A percentile compares a stretch with the other conserved stretches of the same genome.
These are phyloP conservation scores for Ustilago hordei DNA, from an alignment of 1,284 basidiomycete genomes.

Conservation along the genomic window DNA sequence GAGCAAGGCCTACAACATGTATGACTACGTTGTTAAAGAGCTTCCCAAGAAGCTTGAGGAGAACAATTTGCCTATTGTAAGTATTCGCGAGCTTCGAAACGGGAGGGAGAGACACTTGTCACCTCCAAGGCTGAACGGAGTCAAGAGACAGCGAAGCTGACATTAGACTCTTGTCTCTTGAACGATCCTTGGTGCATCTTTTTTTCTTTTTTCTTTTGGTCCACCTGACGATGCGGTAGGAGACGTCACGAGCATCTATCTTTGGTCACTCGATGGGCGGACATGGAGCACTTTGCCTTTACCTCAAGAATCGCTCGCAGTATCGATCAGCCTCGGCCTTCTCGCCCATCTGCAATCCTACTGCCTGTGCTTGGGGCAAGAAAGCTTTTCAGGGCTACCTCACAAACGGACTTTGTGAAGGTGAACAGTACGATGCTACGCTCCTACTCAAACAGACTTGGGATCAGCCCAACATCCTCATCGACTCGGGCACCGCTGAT, in stretches of 20 bases:
- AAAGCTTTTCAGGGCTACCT: constrained; percentile 95
- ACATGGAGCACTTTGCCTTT: constrained; percentile 91
- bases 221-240: constrained; percentile 4
- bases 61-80: constrained; percentile 52
- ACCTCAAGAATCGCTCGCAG: constrained; percentile 77
- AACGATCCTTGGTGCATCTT: background rate
- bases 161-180: background rate
- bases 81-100: constrained; percentile 12
- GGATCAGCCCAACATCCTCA: constrained; percentile 71
- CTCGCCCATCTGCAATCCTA: constrained; percentile 90
- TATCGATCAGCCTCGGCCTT: constrained; percentile 94
- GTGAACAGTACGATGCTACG: constrained; percentile 85
- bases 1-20: constrained; percentile 65
- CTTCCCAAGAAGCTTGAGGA: constrained; percentile 48
- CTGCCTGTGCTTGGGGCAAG: constrained; percentile 87
- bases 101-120: background rate
- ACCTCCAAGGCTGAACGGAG: background rate
- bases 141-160: background rate
- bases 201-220: too few species aligned
- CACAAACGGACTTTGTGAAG: constrained; percentile 78
- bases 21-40: constrained; percentile 59
- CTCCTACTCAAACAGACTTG: constrained; percentile 78
- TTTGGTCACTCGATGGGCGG: constrained; percentile 82
- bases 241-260: constrained; percentile 56
- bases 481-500: constrained; percentile 78